These are phyloP conservation scores for Hyphopichia wangnamkhiaoensis DNA, from an alignment of 1,139 yeast species.

Conservation along the genomic window DNA sequence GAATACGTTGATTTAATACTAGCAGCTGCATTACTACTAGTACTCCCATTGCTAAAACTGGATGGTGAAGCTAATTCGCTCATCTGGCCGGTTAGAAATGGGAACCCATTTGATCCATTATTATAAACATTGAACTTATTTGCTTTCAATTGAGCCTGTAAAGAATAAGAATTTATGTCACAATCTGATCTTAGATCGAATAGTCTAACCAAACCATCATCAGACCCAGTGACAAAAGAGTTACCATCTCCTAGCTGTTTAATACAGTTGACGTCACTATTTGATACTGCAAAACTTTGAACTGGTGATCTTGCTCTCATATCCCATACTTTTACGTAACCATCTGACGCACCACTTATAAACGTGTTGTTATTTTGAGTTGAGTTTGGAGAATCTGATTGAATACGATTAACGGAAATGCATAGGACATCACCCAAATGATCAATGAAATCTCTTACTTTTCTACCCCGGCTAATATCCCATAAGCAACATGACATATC, in stretches of 20 bases:
- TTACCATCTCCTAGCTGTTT: constrained; percentile 71
- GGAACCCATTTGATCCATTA: too few relatives aligned
- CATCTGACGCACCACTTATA: constrained; percentile 77
- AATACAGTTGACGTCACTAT: constrained; percentile 67
- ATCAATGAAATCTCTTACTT: constrained; percentile 61
- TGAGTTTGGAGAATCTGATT: constrained; percentile 12
- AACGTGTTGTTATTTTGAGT: constrained; percentile 37
- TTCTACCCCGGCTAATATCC: constrained; percentile 68
- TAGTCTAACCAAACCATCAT: constrained; percentile 72
- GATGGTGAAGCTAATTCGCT: background rate
- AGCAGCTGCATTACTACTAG: constrained; percentile 2
- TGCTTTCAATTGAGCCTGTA: constrained; percentile 24
- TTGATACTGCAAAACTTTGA: constrained; percentile 62
- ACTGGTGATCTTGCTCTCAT: constrained; percentile 52
- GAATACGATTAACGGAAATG: constrained; percentile 35
- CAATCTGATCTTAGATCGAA: constrained; percentile 82
- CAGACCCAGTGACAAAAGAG: constrained; percentile 71
- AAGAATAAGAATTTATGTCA: constrained; percentile 55
- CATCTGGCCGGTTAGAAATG: too few relatives aligned
- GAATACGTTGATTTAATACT: constrained; percentile 39
- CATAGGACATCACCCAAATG: constrained; percentile 82
- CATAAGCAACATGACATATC: constrained; percentile 81
- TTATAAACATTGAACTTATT: constrained; percentile 18
- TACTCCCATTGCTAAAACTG: constrained; percentile 2
- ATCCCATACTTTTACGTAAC: constrained; percentile 75